A percentile compares a stretch with the other conserved stretches of the same genome.
Evolutionary conservation across 2,329 filamentous ascomycete genomes (phyloP).

Genomic region (Neofusicoccum cordaticola): DNA sequence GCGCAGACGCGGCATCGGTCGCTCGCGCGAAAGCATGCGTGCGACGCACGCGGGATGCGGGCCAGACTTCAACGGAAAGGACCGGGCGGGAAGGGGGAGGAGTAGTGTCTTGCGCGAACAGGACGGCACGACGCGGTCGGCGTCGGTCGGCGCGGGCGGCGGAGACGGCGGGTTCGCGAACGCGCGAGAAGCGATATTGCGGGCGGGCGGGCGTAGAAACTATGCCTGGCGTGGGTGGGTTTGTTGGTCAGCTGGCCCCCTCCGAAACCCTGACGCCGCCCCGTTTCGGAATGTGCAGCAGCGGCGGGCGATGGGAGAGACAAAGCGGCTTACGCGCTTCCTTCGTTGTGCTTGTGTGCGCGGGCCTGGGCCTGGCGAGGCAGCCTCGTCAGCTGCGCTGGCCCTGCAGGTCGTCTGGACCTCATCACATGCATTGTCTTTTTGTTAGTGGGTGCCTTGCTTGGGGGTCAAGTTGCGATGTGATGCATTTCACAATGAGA

Average conservation of each 20-base stretch:
- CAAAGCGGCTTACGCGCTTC: conserved; percentile 13
- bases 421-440: background rate
- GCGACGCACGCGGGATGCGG: too few species aligned
- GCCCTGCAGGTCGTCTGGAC: background rate
- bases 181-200: background rate
- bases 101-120: background rate
- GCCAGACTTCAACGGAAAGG: background rate
- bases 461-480: background rate
- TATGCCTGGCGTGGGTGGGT: background rate
- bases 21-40: too few species aligned
- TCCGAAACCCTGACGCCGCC: background rate
- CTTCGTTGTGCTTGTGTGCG: background rate
- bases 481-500: conserved; percentile 6
- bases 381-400: conserved; percentile 10
- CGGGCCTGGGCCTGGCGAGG: background rate
- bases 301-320: background rate
- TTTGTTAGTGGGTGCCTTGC: background rate
- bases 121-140: background rate
- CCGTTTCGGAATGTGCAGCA: conserved; percentile 11
- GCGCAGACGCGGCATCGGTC: background rate
- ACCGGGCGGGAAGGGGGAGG: background rate
- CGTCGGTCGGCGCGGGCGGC: background rate
- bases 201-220: too few species aligned
- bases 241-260: background rate
- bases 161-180: background rate